These are phyloP conservation scores for Penicillium longicatenatum DNA, from an alignment of 495 filamentous ascomycete genomes.

Conservation along the genomic window DNA sequence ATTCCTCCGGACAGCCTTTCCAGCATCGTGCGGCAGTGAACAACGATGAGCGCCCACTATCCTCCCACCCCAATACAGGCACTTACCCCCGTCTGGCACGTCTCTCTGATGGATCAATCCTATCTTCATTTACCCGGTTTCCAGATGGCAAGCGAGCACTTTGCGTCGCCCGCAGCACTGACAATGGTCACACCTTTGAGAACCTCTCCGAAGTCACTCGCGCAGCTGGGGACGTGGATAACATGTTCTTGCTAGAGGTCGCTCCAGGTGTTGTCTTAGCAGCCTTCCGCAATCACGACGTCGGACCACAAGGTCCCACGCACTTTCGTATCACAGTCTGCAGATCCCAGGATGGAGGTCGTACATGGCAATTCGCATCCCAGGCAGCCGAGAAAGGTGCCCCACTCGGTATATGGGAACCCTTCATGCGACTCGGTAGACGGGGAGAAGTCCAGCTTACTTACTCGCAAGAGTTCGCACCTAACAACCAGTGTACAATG, in stretches of 20 bases:
- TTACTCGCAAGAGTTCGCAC: slow-evolving; percentile 57
- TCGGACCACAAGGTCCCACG: slow-evolving; percentile 36
- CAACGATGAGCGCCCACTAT: slow-evolving; percentile 41
- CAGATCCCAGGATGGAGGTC: slow-evolving; percentile 55
- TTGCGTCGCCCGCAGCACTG: slow-evolving; percentile 37
- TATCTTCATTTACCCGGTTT: slow-evolving; percentile 44
- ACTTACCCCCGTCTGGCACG: slow-evolving; percentile 44
- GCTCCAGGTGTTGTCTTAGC: slow-evolving; percentile 51
- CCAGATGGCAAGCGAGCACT: slow-evolving; percentile 33
- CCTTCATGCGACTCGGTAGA: slow-evolving; percentile 55
- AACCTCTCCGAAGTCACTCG: slow-evolving; percentile 42
- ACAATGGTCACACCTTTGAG: slow-evolving; percentile 38
- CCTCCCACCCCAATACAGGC: slow-evolving; percentile 43
- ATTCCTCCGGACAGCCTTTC: slow-evolving; percentile 8
- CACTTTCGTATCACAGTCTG: slow-evolving; percentile 65
- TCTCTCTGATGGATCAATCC: slow-evolving; percentile 41
- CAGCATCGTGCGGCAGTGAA: slow-evolving; percentile 31
- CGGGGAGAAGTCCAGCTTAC: slow-evolving; percentile 57
- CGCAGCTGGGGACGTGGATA: slow-evolving; percentile 56
- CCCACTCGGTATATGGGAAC: slow-evolving; percentile 61
- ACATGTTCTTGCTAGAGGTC: slow-evolving; percentile 57
- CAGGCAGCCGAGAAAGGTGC: slow-evolving; percentile 48
- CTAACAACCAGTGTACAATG: slow-evolving; percentile 62
- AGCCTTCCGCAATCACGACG: slow-evolving; percentile 63
- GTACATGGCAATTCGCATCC: slow-evolving; percentile 55